phyloP scores from a whole-genome alignment of 495 filamentous ascomycete genomes.

The Umbilicaria muhlenbergii region DNA sequence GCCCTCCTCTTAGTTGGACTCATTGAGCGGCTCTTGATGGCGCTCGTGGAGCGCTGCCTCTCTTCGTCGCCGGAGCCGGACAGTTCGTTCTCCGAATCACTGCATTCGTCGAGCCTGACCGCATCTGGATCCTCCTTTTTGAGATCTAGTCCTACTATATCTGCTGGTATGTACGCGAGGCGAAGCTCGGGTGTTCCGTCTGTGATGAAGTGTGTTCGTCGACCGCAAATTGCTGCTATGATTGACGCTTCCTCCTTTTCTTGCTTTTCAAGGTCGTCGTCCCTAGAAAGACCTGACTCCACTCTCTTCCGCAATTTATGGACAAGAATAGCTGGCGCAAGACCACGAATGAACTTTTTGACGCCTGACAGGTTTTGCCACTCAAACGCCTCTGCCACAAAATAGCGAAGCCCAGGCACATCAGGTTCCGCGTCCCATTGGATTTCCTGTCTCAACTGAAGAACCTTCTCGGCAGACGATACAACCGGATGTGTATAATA shows the following conservation, averaged over 20 bases:
- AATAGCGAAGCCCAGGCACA: slow-evolving; percentile 47
- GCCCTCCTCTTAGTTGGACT: slow-evolving; percentile 34
- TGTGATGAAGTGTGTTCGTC: slow-evolving; percentile 51
- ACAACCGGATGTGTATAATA: slow-evolving; percentile 81
- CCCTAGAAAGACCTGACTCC: slow-evolving; percentile 9
- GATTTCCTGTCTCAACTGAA: slow-evolving; percentile 33
- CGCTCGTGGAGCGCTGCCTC: slow-evolving; percentile 11
- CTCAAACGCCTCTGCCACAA: slow-evolving; percentile 66
- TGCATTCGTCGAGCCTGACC: slow-evolving; percentile 31
- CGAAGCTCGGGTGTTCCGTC: slow-evolving; percentile 65
- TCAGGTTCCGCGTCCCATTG: slow-evolving; percentile 54
- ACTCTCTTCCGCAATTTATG: slow-evolving; percentile 34
- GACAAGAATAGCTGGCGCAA: slow-evolving; percentile 65
- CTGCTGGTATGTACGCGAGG: slow-evolving; percentile 56
- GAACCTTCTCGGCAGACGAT: slow-evolving; percentile 44
- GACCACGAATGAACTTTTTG: slow-evolving; percentile 64
- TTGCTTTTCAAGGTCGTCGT: slow-evolving; percentile 25
- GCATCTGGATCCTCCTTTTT: slow-evolving; percentile 48
- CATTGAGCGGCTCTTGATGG: slow-evolving; percentile 12
- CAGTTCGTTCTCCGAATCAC: slow-evolving; percentile 25
- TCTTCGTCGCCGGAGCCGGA: slow-evolving; percentile 14
- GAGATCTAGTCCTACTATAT: slow-evolving; percentile 65
- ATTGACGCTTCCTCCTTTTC: slow-evolving; percentile 31
- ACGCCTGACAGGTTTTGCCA: slow-evolving; percentile 70
- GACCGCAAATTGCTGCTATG: slow-evolving; percentile 46